Evolutionary conservation across 1,284 basidiomycete genomes (phyloP).

Genomic region (Termitomyces sp.): DNA sequence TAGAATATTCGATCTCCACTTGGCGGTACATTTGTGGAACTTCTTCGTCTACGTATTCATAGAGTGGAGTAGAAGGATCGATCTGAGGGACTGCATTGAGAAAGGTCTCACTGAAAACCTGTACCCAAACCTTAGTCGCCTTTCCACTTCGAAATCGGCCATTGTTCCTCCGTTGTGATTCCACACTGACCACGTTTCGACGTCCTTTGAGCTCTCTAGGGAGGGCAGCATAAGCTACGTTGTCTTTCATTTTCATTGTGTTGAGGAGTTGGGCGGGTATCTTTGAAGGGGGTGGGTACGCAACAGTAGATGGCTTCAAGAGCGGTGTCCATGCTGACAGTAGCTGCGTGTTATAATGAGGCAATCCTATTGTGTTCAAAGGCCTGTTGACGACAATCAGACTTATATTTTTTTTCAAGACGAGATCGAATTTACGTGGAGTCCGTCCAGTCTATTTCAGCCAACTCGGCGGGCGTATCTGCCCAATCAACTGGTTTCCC

Average conservation of each 20-base stretch:
- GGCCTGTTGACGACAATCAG: slow-evolving; percentile 46
- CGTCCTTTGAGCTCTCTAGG: slow-evolving; percentile 81
- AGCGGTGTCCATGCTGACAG: slow-evolving; percentile 76
- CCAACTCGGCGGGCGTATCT: slow-evolving; percentile 65
- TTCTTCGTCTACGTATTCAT: slow-evolving; percentile 47
- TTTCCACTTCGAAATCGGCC: slow-evolving; percentile 85
- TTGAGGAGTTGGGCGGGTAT: slow-evolving; percentile 77
- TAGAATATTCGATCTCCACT: slow-evolving; percentile 97
- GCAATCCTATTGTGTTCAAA: slow-evolving; percentile 87
- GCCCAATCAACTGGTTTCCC: slow-evolving; percentile 84
- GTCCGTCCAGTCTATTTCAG: slow-evolving; percentile 77
- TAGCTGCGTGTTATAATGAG: slow-evolving; percentile 75
- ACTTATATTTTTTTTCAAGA: slow-evolving; percentile 5
- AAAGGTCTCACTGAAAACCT: slow-evolving; percentile 14
- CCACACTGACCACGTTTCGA: slow-evolving; percentile 67
- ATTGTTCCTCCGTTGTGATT: slow-evolving; percentile 45
- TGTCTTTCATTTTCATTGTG: slow-evolving; percentile 83
- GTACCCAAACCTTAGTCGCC: slow-evolving; percentile 39
- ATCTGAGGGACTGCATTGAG: slow-evolving; percentile 25
- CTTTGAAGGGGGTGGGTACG: slow-evolving; percentile 63
- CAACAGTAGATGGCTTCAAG: slow-evolving; percentile 40
- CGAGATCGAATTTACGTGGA: slow-evolving; percentile 53
- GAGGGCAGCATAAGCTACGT: slow-evolving; percentile 81
- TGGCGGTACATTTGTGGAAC: slow-evolving; percentile 85
- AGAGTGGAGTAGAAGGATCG: slow-evolving; percentile 44